Evolutionary conservation across 2,329 filamentous ascomycete species (phyloP), one percentile per base, ranked within the genome.

Genomic region (Aureobasidium sp.): DNA sequence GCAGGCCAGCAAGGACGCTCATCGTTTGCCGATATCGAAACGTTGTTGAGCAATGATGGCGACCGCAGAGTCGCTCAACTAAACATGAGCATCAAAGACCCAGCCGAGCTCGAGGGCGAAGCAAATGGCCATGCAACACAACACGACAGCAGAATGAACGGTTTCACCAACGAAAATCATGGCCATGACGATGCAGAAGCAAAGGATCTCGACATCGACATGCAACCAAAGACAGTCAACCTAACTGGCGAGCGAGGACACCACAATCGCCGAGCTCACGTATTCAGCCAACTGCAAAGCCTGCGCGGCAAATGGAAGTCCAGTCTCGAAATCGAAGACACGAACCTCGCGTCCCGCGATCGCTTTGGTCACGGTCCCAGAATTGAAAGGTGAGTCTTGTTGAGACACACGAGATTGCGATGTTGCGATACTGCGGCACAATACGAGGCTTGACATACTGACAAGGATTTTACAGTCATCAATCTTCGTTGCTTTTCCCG

Each of bases 31-130:
- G 81, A 85, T 56, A 75, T 93, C 49, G 83, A 87, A 36, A 83
- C 85, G 60, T 79, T 83, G 14, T 76, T 95, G 59, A 92, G 91
- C 67, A 81, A 85, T 34, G 86, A 88, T 62, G 90, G 90, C n/a
- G 88, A 85, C 64, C 90, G 92, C 70, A 88, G 84, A 29, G 85
- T 97, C 37, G 90, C 88, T 7, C 86, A 87, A 64, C 78, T 96
- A 52, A 82, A 85, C 63, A 84, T 95, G 77, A 86, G 82, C 56
- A 77, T 90, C 37, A 75, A 79, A 2, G 71, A 75, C 53, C 72
- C 74, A 17, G 70, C 69, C 2, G 65, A 70, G 0, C 64, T 76
- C 1, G 57, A 64, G 20, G 69, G 71, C 62, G 66, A 65, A 64
- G 56, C 61, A 36, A 64, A 70, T 64, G 66, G 69, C 58, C 61